A percentile compares a stretch with the other conserved stretches of the same genome.
Evolutionary conservation across 176 grass and related monocot species (phyloP).

Genomic region (Carex parvula): DNA sequence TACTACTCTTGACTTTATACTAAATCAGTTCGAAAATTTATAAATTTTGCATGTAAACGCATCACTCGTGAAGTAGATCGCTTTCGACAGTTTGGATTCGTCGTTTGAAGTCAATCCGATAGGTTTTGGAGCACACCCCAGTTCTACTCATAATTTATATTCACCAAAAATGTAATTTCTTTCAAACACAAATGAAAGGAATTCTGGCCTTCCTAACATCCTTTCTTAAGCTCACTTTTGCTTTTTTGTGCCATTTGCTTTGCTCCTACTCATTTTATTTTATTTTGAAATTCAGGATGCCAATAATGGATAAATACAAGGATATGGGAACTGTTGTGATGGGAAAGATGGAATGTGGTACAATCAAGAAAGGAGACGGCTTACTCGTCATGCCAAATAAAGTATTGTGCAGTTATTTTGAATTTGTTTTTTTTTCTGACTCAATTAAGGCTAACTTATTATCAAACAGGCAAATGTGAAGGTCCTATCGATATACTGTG

Average conservation of each 20-base stretch:
- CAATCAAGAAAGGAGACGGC: constrained; percentile 71
- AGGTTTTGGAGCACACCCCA: no score
- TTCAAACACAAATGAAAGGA: not conserved
- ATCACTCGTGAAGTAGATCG: no score
- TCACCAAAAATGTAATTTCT: not conserved
- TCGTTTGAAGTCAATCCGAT: no score
- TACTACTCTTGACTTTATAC: no score
- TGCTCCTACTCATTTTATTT: not conserved
- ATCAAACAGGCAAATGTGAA: constrained; percentile 63
- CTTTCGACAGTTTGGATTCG: no score
- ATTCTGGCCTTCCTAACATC: not conserved
- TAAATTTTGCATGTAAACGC: no score
- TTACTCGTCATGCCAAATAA: constrained; percentile 95
- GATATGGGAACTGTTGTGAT: constrained; percentile 94
- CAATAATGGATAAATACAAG: constrained; percentile 97
- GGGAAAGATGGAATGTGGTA: constrained; percentile 92
- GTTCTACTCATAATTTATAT: not conserved
- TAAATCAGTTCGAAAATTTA: no score
- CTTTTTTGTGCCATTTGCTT: not conserved
- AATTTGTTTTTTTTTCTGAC: not conserved
- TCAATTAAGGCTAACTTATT: constrained; percentile 19
- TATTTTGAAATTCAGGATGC: constrained; percentile 48
- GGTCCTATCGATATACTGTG: constrained; percentile 66
- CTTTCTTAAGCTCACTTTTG: not conserved
- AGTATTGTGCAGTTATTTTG: constrained; percentile 32